A percentile compares a stretch with the other conserved stretches of the same genome.
Evolutionary conservation across 768 basidiomycete species (phyloP).

Genomic region (Psilocybe cubensis): DNA sequence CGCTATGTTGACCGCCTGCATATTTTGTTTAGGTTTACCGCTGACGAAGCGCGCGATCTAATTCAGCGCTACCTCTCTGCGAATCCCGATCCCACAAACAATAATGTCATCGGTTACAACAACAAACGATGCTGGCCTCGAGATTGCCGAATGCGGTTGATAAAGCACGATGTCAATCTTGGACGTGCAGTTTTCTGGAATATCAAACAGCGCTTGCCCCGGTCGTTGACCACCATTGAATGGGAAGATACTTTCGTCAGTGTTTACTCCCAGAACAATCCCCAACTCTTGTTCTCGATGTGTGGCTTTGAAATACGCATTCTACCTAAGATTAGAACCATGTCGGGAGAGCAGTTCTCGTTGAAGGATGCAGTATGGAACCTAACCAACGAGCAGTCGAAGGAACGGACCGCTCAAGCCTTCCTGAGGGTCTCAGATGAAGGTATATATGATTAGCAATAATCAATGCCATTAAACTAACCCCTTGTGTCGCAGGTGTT

Average conservation of each 20-base stretch:
- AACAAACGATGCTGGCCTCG: constrained; percentile 99
- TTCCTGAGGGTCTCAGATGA: constrained; percentile 98
- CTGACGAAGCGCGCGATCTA: constrained; percentile 95
- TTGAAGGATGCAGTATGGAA: constrained; percentile 97
- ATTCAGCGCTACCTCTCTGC: constrained; percentile 98
- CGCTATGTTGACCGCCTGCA: constrained; percentile 96
- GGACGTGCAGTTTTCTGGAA: constrained; percentile 99
- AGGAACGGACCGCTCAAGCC: constrained; percentile 97
- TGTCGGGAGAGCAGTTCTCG: constrained; percentile 96
- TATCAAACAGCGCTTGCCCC: constrained; percentile 93
- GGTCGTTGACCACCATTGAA: constrained; percentile 97
- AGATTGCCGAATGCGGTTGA: constrained; percentile 98
- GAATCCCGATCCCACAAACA: constrained; percentile 98
- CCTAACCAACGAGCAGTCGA: constrained; percentile 94
- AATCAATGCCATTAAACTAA: not conserved
- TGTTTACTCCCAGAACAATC: constrained; percentile 97
- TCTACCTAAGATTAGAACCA: constrained; percentile 92
- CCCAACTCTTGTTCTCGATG: constrained; percentile 98
- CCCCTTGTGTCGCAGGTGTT: constrained; percentile 56
- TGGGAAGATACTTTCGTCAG: constrained; percentile 99
- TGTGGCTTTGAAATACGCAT: constrained; percentile 99
- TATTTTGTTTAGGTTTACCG: constrained; percentile 96
- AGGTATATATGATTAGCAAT: constrained; percentile 41
- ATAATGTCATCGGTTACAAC: constrained; percentile 99
- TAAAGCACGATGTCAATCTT: constrained; percentile 99